These are phyloP conservation scores for Cenchrus fungigraminus DNA, from an alignment of 176 grass and related monocot species.

Conservation along the genomic window DNA sequence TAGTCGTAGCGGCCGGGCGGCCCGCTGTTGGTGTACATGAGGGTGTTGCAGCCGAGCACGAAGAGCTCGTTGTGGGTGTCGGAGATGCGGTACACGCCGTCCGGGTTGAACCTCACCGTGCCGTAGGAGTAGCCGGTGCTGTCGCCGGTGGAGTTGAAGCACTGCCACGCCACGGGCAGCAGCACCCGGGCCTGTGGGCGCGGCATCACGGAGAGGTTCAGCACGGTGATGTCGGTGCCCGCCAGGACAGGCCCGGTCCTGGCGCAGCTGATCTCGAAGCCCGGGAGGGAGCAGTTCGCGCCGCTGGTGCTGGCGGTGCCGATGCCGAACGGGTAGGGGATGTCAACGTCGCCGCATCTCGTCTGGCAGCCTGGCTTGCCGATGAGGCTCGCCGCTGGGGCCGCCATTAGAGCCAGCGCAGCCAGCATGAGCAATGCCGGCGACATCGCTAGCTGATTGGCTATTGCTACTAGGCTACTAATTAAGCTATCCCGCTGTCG, in stretches of 20 bases:
- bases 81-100: constrained; percentile 28
- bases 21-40: not conserved
- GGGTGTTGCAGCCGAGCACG: constrained; percentile 17
- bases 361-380: no score
- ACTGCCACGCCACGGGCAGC: constrained; percentile 2
- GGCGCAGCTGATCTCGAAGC: no score
- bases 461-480: no score
- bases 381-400: no score
- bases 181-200: not conserved
- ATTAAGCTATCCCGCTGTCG: no score
- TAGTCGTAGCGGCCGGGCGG: not conserved
- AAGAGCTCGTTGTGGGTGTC: not conserved
- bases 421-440: no score
- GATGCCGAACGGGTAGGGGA: constrained; percentile 28
- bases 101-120: not conserved
- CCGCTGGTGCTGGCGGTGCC: no score
- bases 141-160: not conserved
- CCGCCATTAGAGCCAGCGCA: no score
- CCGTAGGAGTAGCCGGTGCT: accelerated
- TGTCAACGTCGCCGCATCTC: not conserved
- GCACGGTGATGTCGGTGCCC: not conserved
- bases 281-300: no score
- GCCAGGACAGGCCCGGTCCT: no score
- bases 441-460: no score
- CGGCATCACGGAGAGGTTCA: not conserved